Base-by-base conservation (phyloP, 1,284 basidiomycete species). In the Apiotrichum mycotoxinovorans region DNA sequence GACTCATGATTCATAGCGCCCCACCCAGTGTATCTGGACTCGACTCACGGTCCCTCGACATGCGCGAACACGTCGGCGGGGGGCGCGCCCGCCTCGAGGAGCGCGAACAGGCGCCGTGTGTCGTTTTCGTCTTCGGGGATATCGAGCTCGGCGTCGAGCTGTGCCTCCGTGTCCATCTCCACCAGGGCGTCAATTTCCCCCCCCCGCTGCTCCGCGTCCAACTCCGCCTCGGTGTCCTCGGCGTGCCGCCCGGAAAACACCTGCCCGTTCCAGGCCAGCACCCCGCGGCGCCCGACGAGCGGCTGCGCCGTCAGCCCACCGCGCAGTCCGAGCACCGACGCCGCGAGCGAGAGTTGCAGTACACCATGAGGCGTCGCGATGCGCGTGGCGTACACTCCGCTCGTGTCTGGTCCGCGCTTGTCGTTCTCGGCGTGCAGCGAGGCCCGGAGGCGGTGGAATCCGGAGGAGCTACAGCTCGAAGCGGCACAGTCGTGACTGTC, bases 231-330 rank as follows among this genome's bases (percentile, higher is more conserved):
- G 7, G 30, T 30, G 7, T 30, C 30, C 7, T 30, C 30, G 5
- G 30, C 7, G 12, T 30, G 30, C 30, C 5, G 30, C 5, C 20
- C 23, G 20, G 23, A 20, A 62, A 94, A 92, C 64, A 87, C 89
- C 80, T 95, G 91, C 57, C 91, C 91, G 71, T 95, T 95, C 89
- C 89, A 94, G 64, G 88, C 92, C 20, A 95, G 74, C 2, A 90
- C 73, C 60, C 87, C 83, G 4, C 82, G 47, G 7, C 58, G 40
- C 1, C 68, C 72, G 52, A 77, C 57, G 38, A 93, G 85, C n/a
- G 92, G 92, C 70, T 96, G 92, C 0, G 81, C 69, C 2, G 90
- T 78, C 1, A 82, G 58, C 10, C 81, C 72, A 0, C 92, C 92
- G 62, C 92, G 80, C 41, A 96, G 77, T 53, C 85, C 84, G 43